Conservation (phyloP, 495 filamentous ascomycete species). For the Terfezia boudieri region DNA sequence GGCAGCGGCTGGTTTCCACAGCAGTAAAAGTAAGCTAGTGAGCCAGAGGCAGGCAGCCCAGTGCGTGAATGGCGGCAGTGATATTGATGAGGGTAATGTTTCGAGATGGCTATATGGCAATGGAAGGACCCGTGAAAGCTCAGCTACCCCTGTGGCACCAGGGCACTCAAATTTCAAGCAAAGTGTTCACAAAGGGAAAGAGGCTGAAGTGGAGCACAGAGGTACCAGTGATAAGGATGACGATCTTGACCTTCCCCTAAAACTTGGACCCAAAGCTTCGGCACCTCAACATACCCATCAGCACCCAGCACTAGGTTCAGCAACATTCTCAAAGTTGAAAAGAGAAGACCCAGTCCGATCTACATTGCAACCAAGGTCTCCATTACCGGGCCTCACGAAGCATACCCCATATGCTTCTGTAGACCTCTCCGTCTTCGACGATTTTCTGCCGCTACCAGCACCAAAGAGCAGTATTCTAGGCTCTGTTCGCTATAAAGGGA, state of each 20-base stretch:
- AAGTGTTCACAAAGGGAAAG: background rate
- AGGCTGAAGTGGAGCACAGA: background rate
- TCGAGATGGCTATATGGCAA: background rate
- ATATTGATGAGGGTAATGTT: background rate
- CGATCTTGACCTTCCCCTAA: background rate
- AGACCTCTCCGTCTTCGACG: background rate
- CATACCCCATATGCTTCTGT: background rate
- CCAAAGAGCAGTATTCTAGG: background rate
- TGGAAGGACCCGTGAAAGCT: background rate
- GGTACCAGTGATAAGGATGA: background rate
- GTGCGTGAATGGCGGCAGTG: background rate
- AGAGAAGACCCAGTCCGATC: background rate
- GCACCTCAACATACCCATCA: background rate
- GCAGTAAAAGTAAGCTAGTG: background rate
- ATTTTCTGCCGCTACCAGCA: background rate
- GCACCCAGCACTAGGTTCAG: background rate
- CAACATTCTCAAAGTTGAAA: background rate
- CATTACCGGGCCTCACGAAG: background rate
- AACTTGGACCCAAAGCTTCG: background rate
- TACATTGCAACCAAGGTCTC: background rate
- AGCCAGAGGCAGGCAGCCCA: background rate
- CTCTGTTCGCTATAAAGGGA: slow-evolving; percentile 41
- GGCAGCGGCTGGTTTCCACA: slow-evolving; percentile 7
- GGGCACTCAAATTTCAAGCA: background rate
- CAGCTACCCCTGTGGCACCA: background rate